phyloP scores from a whole-genome alignment of 73 alveolate genomes.

The Durusdinium trenchii region DNA sequence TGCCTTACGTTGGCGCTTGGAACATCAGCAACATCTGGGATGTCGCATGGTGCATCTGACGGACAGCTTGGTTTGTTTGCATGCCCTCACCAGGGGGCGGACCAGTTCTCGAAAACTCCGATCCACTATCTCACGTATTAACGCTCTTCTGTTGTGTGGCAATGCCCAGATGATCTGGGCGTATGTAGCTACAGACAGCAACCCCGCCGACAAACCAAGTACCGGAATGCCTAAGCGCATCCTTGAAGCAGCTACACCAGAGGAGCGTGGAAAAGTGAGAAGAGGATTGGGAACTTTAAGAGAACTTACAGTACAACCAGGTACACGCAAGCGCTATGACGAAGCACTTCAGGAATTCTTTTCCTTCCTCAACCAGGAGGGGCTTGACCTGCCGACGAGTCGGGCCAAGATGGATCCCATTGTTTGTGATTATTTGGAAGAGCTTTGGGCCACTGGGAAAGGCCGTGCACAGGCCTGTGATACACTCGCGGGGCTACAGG shows the following conservation, averaged over 20 bases:
- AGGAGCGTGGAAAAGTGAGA: background rate
- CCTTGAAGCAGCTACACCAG: background rate
- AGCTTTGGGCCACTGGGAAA: background rate
- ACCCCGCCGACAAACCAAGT: constrained; percentile 6
- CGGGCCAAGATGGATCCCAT: background rate
- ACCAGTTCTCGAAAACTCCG: background rate
- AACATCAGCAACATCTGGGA: background rate
- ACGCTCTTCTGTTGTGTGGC: background rate
- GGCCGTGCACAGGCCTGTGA: background rate
- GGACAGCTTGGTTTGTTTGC: background rate
- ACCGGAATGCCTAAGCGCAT: background rate
- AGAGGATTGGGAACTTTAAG: background rate
- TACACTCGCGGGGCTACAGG: constrained; percentile 1
- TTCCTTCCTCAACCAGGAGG: background rate
- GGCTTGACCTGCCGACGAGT: background rate
- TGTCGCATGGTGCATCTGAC: background rate
- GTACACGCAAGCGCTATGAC: background rate
- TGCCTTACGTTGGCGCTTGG: background rate
- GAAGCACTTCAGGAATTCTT: background rate
- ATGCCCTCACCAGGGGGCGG: background rate
- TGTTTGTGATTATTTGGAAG: constrained; percentile 19
- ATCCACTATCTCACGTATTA: background rate
- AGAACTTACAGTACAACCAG: background rate
- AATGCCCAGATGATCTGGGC: background rate
- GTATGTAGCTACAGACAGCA: background rate